These are phyloP conservation scores for Yamadazyma spencermartinsiae DNA, from an alignment of 1,139 yeast genomes.

Conservation along the genomic window DNA sequence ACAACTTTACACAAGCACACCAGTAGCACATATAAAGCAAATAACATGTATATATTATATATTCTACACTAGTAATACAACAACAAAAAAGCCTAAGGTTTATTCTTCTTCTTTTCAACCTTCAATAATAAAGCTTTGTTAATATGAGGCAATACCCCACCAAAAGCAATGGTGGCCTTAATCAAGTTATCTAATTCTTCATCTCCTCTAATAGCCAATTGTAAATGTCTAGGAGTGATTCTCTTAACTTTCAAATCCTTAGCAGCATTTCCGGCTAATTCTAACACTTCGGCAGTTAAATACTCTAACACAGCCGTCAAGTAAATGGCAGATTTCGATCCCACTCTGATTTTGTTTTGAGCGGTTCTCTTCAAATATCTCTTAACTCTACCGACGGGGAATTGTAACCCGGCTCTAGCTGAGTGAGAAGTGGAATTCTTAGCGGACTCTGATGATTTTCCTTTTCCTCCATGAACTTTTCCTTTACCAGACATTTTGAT, in stretches of 20 bases:
- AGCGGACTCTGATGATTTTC: slow-evolving; percentile 75
- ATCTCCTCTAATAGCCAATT: slow-evolving; percentile 98
- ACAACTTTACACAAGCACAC: too few species aligned
- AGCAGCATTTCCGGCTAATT: slow-evolving; percentile 98
- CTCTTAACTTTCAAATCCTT: slow-evolving; percentile 97
- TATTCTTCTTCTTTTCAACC: slow-evolving; percentile 81
- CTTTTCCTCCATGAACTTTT: slow-evolving; percentile 96
- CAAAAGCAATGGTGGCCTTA: slow-evolving; percentile 97
- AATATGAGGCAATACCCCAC: slow-evolving; percentile 97
- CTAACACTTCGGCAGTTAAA: slow-evolving; percentile 96
- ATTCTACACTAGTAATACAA: slow-evolving; percentile 18
- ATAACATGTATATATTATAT: slow-evolving; percentile 4
- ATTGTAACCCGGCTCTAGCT: slow-evolving; percentile 95
- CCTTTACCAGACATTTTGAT: slow-evolving; percentile 73
- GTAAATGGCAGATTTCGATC: slow-evolving; percentile 96
- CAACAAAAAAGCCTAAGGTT: slow-evolving; percentile 18
- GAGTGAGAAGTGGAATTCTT: slow-evolving; percentile 82
- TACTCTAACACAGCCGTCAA: slow-evolving; percentile 96
- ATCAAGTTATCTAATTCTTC: slow-evolving; percentile 96
- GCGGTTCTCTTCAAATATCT: slow-evolving; percentile 91
- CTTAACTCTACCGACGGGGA: slow-evolving; percentile 98
- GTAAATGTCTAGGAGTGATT: slow-evolving; percentile 98
- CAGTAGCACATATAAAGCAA: too few species aligned
- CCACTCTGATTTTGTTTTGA: slow-evolving; percentile 92
- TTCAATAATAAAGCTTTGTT: slow-evolving; percentile 90